These are phyloP conservation scores for Plectosphaerella cucumerina DNA, from an alignment of 2,329 filamentous ascomycete species.

Conservation along the genomic window DNA sequence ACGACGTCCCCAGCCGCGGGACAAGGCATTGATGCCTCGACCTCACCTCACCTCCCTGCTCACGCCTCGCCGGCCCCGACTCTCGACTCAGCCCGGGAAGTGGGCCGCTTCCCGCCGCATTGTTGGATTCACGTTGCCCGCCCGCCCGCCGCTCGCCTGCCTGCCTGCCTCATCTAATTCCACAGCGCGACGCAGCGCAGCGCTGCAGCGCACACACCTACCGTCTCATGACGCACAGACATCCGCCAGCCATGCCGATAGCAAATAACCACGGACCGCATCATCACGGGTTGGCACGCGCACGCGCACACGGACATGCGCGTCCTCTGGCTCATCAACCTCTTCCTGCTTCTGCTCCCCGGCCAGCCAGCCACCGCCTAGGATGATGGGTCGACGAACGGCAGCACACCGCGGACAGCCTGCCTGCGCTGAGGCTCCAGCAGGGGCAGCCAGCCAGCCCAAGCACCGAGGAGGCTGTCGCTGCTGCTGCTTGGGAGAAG, in stretches of 20 bases:
- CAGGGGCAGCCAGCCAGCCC: no score
- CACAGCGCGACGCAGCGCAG: no score
- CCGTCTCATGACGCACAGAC: neutral
- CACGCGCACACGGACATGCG: neutral
- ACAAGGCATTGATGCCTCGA: neutral
- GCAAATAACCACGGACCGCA: neutral
- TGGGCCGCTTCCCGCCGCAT: no score
- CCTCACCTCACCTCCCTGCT: no score
- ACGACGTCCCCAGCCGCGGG: neutral
- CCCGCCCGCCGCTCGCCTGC: no score
- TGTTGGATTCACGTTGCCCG: no score
- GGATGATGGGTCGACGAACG: neutral
- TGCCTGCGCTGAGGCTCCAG: no score
- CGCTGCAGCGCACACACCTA: no score
- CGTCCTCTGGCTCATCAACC: neutral
- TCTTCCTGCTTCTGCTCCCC: neutral
- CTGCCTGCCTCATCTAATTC: no score
- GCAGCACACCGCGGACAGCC: neutral
- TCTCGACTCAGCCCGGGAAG: no score
- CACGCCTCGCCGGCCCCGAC: no score
- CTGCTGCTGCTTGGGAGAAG: neutral
- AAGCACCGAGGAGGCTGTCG: no score
- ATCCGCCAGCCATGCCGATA: neutral
- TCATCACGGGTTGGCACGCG: neutral
- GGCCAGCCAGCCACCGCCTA: neutral